Base-by-base conservation (phyloP, 2,329 filamentous ascomycete genomes). In the Exserohilum rostratum region DNA sequence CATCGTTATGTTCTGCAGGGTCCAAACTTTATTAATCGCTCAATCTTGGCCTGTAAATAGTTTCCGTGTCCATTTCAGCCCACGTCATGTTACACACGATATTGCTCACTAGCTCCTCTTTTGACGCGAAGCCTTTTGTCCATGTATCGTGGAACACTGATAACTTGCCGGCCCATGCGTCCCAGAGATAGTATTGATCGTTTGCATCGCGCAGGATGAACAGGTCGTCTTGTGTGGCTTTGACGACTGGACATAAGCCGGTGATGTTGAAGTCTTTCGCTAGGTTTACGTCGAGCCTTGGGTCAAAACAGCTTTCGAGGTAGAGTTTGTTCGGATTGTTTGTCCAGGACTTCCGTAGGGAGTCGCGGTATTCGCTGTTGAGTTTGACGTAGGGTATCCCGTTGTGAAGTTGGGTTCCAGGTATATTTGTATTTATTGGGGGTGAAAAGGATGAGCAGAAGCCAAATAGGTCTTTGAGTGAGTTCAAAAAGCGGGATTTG, bases 311-410 rank as follows among this genome's bases (percentile, higher is more conserved):
- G 17, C 37, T 37, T 7, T 31, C 38, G 6, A 57, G 29, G 18
- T 50, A 50, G 12, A 57, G 38, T 11, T 54, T 38, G 13, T 34
- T 46, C 10, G 55, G 50, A 25, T 57, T 31, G n/a, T 57, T 57
- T 22, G 55, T 50, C 50, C 50, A 57, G 18, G 39, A 50, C n/a
- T 39, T 20, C 6, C 46, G 12, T 10, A 53, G 17, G 6, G 22
- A 27, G n/a, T 33, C 18, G 15, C 46, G 22, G 20, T 50, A 54
- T 25, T 50, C 55, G 13, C 43, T 27, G 18, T 39, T 46, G 30
- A 57, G 40, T n/a, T 46, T 18, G 18, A 57, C 37, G 22, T 54
- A 57, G 6, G 50, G 50, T 48, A 53, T 49, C 6, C 35, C 44
- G 13, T 34, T 34, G 42, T 45, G 30, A 18, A 17, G 27, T 6